Conservation (phyloP, 805 yeast genomes). For the Zygotorulaspora florentina region DNA sequence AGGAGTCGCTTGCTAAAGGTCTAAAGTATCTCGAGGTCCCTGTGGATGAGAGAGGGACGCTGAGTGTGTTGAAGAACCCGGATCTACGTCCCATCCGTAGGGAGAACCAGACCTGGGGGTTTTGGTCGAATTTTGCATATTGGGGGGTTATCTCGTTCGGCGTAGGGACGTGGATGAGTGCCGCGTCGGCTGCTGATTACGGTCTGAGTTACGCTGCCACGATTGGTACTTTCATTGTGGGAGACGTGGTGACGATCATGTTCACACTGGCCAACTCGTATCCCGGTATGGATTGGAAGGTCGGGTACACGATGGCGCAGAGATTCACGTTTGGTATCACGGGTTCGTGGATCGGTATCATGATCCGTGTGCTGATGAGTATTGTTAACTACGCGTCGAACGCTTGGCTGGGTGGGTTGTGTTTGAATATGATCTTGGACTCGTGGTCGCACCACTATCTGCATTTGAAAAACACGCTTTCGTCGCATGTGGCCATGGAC, state of each 20-base stretch:
- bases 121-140: constrained; percentile 40
- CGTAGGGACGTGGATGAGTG: constrained; percentile 45
- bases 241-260: constrained; percentile 42
- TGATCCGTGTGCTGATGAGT: constrained; percentile 41
- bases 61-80: constrained; percentile 34
- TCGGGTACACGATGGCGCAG: constrained; percentile 45
- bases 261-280: constrained; percentile 45
- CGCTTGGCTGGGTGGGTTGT: constrained; percentile 44
- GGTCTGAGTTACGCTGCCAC: constrained; percentile 46
- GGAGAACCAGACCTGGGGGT: constrained; percentile 38
- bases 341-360: constrained; percentile 42
- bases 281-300: constrained; percentile 48
- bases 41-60: constrained; percentile 28
- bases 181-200: constrained; percentile 41
- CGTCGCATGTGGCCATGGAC: constrained; percentile 35
- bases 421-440: constrained; percentile 38
- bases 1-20: neutral
- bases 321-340: constrained; percentile 45
- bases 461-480: constrained; percentile 33
- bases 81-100: constrained; percentile 32
- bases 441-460: constrained; percentile 41
- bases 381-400: constrained; percentile 47
- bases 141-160: constrained; percentile 46
- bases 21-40: constrained; percentile 32
- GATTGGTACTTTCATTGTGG: constrained; percentile 44